Percentiles rank a stretch among this genome's conserved stretches.
These are phyloP conservation scores for Bretziella fagacearum DNA, from an alignment of 2,329 filamentous ascomycete species.

Conservation along the genomic window DNA sequence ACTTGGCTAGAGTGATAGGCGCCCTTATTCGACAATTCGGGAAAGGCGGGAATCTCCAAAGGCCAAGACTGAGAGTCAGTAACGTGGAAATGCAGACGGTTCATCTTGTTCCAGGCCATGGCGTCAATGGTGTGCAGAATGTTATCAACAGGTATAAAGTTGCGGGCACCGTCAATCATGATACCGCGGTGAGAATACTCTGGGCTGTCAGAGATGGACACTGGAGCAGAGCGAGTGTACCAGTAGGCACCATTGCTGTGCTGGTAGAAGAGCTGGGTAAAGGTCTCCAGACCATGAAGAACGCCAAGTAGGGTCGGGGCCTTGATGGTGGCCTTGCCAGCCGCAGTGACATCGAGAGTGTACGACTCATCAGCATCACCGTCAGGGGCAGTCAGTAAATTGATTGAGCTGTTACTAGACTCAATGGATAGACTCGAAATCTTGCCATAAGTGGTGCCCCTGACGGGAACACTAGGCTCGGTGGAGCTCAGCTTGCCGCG, in stretches of 20 bases:
- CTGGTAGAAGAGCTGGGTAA: slow-evolving; percentile 63
- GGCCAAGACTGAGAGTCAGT: slow-evolving; percentile 81
- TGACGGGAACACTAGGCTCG: slow-evolving; percentile 38
- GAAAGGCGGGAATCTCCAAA: slow-evolving; percentile 58
- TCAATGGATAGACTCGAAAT: slow-evolving; percentile 48
- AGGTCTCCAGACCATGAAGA: slow-evolving; percentile 56
- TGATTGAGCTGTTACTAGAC: slow-evolving; percentile 33
- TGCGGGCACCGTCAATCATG: slow-evolving; percentile 61
- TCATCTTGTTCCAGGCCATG: slow-evolving; percentile 65
- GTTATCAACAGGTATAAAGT: slow-evolving; percentile 49
- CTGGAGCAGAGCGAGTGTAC: slow-evolving; percentile 57
- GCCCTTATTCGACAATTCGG: slow-evolving; percentile 53
- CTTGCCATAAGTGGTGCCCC: slow-evolving; percentile 18
- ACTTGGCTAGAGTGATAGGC: slow-evolving; percentile 51
- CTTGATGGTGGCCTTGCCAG: slow-evolving; percentile 44
- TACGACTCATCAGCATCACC: slow-evolving; percentile 63
- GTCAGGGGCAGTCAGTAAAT: slow-evolving; percentile 41
- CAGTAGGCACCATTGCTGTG: slow-evolving; percentile 39
- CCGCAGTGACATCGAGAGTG: slow-evolving; percentile 39
- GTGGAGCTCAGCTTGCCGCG: slow-evolving; percentile 37
- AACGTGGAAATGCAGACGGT: slow-evolving; percentile 62
- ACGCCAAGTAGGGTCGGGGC: slow-evolving; percentile 53
- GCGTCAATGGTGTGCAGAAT: slow-evolving; percentile 64
- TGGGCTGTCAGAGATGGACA: slow-evolving; percentile 55
- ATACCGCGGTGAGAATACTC: slow-evolving; percentile 62